Base-by-base conservation (phyloP, 1,284 basidiomycete species). In the Pseudozyma sp. region DNA sequence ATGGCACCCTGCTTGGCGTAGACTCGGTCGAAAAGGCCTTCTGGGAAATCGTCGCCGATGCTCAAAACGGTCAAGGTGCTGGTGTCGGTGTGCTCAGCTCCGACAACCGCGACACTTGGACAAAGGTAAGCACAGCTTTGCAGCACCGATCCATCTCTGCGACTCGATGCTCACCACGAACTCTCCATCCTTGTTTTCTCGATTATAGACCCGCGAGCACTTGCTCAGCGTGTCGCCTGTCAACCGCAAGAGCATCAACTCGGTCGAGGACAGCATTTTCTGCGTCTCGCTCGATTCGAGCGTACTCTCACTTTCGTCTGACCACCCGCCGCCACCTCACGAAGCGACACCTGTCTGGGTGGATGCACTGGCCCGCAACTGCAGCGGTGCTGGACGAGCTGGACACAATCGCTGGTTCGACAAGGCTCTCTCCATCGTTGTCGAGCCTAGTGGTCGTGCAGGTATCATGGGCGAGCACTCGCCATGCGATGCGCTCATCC, bases 381-480 rank as follows among this genome's bases (percentile, higher is more conserved):
- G 90, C 58, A 91, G 92, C 43, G 90, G 90, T 2, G 87, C 87
- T 0, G 90, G 91, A 8, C 85, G 87, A 65, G 90, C 90, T 59
- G 90, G 90, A 3, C 88, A 89, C 57, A 97, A 98, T 82, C 88
- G 96, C 47, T 97, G 94, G 90, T 94, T 92, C 85, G 96, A 99
- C 87, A 98, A 98, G 86, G 89, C 92, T 3, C 89, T 92, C 45
- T 90, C 90, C 7, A 86, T 97, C 61, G 88, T 92, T 49, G 90
- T 98, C 43, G 94, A 97, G 85, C 90, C 91, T 13, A 93, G 91
- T 68, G 91, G 92, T 2, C 90, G 93, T 44, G 92, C 93, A 4
- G 93, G 93, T 40, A 91, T 93, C 57, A 90, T 90, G 81, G 96
- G 96, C 31, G 96, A 98, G 86, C 95, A 97, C 85, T 93, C 93